phyloP scores from a whole-genome alignment of 2,329 filamentous ascomycete genomes.

The Paracorniculantispora psalliotae region DNA sequence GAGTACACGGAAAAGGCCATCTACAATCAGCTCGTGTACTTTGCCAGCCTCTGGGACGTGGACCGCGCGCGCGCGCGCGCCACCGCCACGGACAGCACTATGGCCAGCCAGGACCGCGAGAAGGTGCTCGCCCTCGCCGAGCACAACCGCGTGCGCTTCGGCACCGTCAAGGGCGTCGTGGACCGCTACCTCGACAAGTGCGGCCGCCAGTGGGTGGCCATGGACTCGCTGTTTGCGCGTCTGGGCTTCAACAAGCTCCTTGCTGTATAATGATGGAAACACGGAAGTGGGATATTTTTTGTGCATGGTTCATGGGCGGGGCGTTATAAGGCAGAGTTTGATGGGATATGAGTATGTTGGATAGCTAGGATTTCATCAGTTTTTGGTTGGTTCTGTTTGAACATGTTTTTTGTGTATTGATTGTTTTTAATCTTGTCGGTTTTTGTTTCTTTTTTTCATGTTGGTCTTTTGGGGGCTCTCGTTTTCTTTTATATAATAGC shows the following conservation, averaged over 20 bases:
- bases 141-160: constrained; percentile 77
- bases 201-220: constrained; percentile 86
- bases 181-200: constrained; percentile 85
- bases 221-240: constrained; percentile 79
- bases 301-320: background rate
- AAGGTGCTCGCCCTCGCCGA: constrained; percentile 69
- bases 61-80: constrained; percentile 65
- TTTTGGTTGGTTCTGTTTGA: background rate
- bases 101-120: constrained; percentile 52
- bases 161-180: constrained; percentile 68
- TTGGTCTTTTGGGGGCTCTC: background rate
- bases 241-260: constrained; percentile 46
- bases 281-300: background rate
- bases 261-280: background rate
- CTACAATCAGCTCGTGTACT: constrained; percentile 93
- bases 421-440: no score
- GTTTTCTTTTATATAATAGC: background rate
- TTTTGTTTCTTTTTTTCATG: background rate
- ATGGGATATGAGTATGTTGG: background rate
- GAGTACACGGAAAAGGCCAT: constrained; percentile 84
- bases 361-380: background rate
- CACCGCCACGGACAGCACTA: constrained; percentile 41
- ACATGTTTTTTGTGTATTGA: background rate
- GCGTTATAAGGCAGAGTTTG: background rate
- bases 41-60: constrained; percentile 79